Conservation (phyloP, 176 grass and related monocot genomes). For the Typha latifolia region DNA sequence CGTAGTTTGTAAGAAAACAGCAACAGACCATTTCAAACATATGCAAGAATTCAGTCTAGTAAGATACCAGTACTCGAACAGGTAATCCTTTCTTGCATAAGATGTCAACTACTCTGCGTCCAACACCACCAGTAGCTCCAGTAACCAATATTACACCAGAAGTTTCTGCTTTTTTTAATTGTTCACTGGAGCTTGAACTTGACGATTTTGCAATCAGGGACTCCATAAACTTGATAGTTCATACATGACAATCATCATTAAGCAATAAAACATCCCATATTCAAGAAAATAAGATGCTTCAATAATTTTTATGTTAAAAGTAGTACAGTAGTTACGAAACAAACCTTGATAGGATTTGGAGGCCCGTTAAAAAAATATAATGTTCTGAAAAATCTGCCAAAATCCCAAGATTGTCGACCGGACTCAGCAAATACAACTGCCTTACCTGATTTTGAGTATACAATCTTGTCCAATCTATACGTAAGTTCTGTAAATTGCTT, state of each 20-base stretch:
- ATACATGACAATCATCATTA: background rate
- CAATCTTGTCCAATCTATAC: conserved; percentile 24
- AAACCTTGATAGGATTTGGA: conserved; percentile 85
- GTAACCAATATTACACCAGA: conserved; percentile 59
- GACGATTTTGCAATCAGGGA: conserved; percentile 66
- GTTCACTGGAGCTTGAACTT: conserved; percentile 36
- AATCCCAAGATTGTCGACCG: conserved; percentile 65
- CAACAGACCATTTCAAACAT: background rate
- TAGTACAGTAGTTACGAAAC: background rate
- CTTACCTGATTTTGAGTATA: conserved; percentile 23
- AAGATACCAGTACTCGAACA: conserved; percentile 69
- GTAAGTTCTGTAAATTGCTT: conserved; percentile 27
- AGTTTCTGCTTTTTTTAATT: conserved; percentile 46
- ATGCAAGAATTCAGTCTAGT: background rate
- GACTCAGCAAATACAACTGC: conserved; percentile 45
- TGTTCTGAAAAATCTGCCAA: conserved; percentile 79
- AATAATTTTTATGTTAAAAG: background rate
- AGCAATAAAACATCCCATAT: background rate
- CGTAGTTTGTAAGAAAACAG: background rate
- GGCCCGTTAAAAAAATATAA: conserved; percentile 91
- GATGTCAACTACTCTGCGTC: conserved; percentile 63
- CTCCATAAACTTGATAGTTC: conserved; percentile 44
- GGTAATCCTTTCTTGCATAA: conserved; percentile 61
- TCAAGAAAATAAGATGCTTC: background rate
- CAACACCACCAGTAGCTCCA: conserved; percentile 86